Evolutionary conservation across 2,329 filamentous ascomycete species (phyloP), one percentile per base, ranked within the genome.

Genomic region (Pseudofabraea citricarpa): DNA sequence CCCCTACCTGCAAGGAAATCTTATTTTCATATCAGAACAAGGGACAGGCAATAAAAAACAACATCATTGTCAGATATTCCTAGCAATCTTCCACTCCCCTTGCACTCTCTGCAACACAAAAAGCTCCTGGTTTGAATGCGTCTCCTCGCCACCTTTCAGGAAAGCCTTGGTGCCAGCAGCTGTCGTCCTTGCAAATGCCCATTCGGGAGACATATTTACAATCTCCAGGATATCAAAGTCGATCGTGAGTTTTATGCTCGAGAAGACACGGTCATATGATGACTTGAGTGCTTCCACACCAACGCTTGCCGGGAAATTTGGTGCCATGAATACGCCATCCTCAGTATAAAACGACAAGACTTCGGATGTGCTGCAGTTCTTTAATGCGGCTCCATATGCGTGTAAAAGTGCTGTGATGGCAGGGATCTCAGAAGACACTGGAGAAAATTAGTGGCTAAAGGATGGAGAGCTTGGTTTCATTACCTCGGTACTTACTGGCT

Each of bases 11-110:
- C n/a, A n/a, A n/a, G n/a, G n/a, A n/a, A n/a, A n/a, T n/a, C n/a
- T n/a, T n/a, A n/a, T n/a, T n/a, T n/a, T n/a, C n/a, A n/a, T n/a
- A n/a, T n/a, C n/a, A n/a, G n/a, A n/a, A n/a, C n/a, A n/a, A n/a
- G n/a, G n/a, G n/a, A n/a, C n/a, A n/a, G n/a, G n/a, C n/a, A n/a
- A n/a, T n/a, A n/a, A n/a, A n/a, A n/a, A n/a, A n/a, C n/a, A n/a
- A n/a, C n/a, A n/a, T n/a, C n/a, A n/a, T n/a, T n/a, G n/a, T n/a
- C n/a, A n/a, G n/a, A n/a, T n/a, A 39, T 47, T 39, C 12, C 45
- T 38, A 2, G 41, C 41, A 44, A 47, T 47, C 16, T 47, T 41
- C 45, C 45, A 47, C 13, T 19, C 26, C 12, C 41, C 37, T 15
- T 39, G 37, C 3, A 40, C 32, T 21, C 39, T 47, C 38, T 44